Base-by-base conservation (phyloP, 2,329 filamentous ascomycete genomes). In the Leptoxyphium fumago region DNA sequence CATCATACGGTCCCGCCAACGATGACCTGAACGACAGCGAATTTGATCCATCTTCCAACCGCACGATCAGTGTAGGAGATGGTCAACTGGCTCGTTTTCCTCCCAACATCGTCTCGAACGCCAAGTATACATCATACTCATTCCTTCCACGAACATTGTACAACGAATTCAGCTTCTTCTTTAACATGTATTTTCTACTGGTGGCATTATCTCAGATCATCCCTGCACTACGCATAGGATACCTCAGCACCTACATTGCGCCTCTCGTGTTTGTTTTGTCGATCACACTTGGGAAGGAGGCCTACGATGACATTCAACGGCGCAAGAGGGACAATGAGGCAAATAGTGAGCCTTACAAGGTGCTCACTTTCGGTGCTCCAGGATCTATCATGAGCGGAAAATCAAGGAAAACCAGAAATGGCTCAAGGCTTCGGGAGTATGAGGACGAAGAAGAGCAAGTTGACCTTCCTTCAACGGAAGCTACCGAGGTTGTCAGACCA, bases 131-230 rank as follows among this genome's bases (percentile, higher is more conserved):
- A 28, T 79, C 88, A 1, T 82, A 88, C 69, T 94, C 84, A 43
- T 98, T 98, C 64, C 73, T 98, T 11, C 93, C 93, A 2, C 73
- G 89, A 43, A 98, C 91, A 0, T 71, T 98, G 17, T 98, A 95
- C 66, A 96, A 96, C 66, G 91, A 98, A 61, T 98, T 98, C 62
- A 95, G 89, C 47, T 98, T 96, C 70, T 98, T 98, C 67, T 94
- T 98, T 73, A 98, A 98, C 73, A 85, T 96, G 71, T 98, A 98
- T 62, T 98, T 98, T 62, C 71, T 98, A 45, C 78, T 96, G 21
- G 91, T 98, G 41, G 93, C 91, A 6, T 66, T 96, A 41, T 96
- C 89, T 32, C 91, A 98, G 65, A 80, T 86, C 38, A 88, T 98
- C 56, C 88, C 87, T 3, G 76, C 84, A 17, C 67, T 98, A 44